Evolutionary conservation across 441 rosid species (phyloP).

Genomic region (Pelargonium cotyledonis): DNA sequence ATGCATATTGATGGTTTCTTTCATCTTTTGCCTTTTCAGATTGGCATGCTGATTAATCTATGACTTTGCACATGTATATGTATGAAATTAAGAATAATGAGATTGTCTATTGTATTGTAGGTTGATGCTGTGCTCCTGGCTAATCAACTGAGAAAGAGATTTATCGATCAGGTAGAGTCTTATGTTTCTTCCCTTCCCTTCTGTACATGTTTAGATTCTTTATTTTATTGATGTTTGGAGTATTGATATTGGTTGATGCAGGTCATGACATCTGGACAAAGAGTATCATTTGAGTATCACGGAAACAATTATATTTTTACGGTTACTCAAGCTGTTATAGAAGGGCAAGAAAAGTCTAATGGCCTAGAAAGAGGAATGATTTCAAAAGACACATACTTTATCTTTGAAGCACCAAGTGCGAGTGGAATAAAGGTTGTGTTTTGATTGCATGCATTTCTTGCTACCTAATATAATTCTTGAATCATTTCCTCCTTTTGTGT

Average conservation of each 20-base stretch:
- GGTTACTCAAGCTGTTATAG: slow-evolving; percentile 71
- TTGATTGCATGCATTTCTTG: slow-evolving; percentile 10
- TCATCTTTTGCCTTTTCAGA: neutral
- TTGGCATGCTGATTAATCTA: neutral
- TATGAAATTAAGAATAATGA: neutral
- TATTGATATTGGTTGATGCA: slow-evolving; percentile 28
- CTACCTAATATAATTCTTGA: neutral
- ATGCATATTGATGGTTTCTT: slow-evolving; percentile 1
- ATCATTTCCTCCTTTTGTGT: neutral
- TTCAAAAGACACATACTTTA: slow-evolving; percentile 61
- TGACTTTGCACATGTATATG: slow-evolving; percentile 9
- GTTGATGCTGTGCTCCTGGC: slow-evolving; percentile 82
- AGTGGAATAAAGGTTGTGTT: slow-evolving; percentile 87
- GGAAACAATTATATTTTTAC: slow-evolving; percentile 87
- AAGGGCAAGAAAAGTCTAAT: slow-evolving; percentile 55
- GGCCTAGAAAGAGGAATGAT: slow-evolving; percentile 83
- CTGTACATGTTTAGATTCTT: neutral
- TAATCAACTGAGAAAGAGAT: slow-evolving; percentile 72
- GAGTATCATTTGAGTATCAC: slow-evolving; percentile 77
- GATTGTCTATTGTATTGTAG: slow-evolving; percentile 30
- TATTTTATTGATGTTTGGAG: slow-evolving; percentile 8
- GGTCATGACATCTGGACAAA: slow-evolving; percentile 92
- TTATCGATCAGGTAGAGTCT: slow-evolving; percentile 55
- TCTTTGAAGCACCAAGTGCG: slow-evolving; percentile 78
- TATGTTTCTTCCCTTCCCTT: neutral